phyloP scores from a whole-genome alignment of 108 stramenopile species.

The Aurantiochytrium sp. region DNA sequence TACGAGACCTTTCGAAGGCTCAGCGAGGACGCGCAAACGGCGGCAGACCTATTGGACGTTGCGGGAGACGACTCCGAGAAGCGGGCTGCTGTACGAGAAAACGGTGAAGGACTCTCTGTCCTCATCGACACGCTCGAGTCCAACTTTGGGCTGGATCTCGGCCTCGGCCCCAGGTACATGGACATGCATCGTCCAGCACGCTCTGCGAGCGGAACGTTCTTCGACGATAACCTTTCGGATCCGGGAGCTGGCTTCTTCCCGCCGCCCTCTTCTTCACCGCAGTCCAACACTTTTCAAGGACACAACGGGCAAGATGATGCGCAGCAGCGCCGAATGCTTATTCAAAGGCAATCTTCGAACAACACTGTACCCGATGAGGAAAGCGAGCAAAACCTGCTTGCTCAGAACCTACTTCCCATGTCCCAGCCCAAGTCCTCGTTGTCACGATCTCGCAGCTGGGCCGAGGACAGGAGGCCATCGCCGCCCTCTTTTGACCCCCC shows the following conservation, averaged over 20 bases:
- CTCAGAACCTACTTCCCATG: not conserved
- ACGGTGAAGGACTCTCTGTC: not conserved
- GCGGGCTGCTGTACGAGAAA: not conserved
- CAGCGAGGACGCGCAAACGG: not conserved
- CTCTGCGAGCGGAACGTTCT: not conserved
- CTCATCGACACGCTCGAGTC: not conserved
- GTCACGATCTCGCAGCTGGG: not conserved
- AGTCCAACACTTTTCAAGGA: too few species aligned
- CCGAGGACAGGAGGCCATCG: not conserved
- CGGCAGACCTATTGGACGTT: not conserved
- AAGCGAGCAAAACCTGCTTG: not conserved
- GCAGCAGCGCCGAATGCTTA: too few species aligned
- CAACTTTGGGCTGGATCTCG: not conserved
- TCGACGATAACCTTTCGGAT: not conserved
- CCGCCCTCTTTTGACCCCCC: too few species aligned
- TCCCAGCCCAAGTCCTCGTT: not conserved
- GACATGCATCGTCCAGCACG: not conserved
- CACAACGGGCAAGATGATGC: too few species aligned
- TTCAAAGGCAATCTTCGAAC: not conserved
- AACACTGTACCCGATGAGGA: not conserved
- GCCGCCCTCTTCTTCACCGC: too few species aligned
- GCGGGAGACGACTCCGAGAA: not conserved
- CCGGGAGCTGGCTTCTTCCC: not conserved
- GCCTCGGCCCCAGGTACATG: not conserved
- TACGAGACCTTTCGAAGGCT: not conserved